Evolutionary conservation across 2,329 filamentous ascomycete genomes (phyloP), one percentile per base, ranked within the genome.

Genomic region (Cylindrodendrum hubeiense): DNA sequence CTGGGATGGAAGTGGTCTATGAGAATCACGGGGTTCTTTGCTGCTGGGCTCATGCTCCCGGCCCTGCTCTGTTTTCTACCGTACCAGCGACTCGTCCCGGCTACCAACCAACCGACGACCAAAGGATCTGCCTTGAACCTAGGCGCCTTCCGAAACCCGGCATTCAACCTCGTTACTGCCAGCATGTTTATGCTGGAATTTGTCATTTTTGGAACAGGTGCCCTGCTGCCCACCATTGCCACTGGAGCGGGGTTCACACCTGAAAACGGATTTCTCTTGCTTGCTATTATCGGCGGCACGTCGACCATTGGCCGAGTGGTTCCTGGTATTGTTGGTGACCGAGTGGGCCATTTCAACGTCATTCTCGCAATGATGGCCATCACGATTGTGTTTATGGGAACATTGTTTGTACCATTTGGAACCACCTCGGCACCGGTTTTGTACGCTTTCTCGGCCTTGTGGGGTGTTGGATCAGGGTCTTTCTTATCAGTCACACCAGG

Each of bases 381-480:
- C 4, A 74, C 85, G 0, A 66, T 83, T 2, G 30, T 83, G 4
- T 74, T 81, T 5, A 85, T 83, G 73, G 78, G 78, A 0, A 76
- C 75, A 0, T 74, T 85, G 5, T 81, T 84, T 73, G 74, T 86
- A 2, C 84, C 84, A 0, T 81, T 84, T 63, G 83, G 81, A 1
- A 78, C 80, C 1, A 78, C 73, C 0, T 75, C 77, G 17, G 74
- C 80, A 4, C 74, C 71, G 0, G 81, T 80, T 0, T 68, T 86
- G 3, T 85, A 84, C 58, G 76, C 75, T 0, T 84, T 84, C 37
- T 76, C 80, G 1, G 82, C 80, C 0, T 67, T 85, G 0, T 86
- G 84, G 73, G 84, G 84, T 0, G 83, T 85, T n/a, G 82, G 82
- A 0, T 84, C 82, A 2, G 84, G 84, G 0, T 81, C 81, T 0